Base-by-base conservation (phyloP, 2,329 filamentous ascomycete species). In the Apiospora sp. region DNA sequence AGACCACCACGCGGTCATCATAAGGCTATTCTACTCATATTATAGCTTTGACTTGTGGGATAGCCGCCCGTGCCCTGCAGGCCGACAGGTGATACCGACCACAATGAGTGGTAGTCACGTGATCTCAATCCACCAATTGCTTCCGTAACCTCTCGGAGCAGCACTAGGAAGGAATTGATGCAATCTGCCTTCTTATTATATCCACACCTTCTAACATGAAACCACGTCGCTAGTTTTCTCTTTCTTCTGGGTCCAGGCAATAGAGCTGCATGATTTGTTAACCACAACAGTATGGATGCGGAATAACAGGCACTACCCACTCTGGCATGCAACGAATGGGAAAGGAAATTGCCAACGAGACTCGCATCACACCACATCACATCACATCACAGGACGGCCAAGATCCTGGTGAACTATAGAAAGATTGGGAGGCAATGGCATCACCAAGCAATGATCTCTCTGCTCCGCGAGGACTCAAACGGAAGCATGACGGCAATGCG, bases 381-480 rank as follows among this genome's bases (percentile, higher is more conserved):
- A n/a, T n/a, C 46, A 49, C 46, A 49, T n/a, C 22, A 3, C 46
- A n/a, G 22, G 6, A 12, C 46, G 22, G 14, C 4, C n/a, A 13
- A n/a, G n/a, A 13, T 5, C 49, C 2, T 14, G n/a, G n/a, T 24
- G 49, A 27, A 1, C 46, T n/a, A 8, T 51, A n/a, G 8, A 24
- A n/a, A 10, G 14, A 2, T 13, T 3, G 2, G 10, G 41, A 64
- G 27, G n/a, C 34, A 4, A 64, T 64, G 58, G 58, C 34, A 64
- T 64, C 54, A 30, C 10, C 54, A 30, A 30, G 54, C 16, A 37
- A 34, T 34, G 54, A 61, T 2, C 27, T 16, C 8, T 34, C 16
- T 22, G 54, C 4, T 22, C 30, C 54, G 4, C 46, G 68, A 34
- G 68, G 68, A n/a, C n/a, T 58, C 19, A 70, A 70, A 13, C 68